Conservation (phyloP, 2,329 filamentous ascomycete genomes). For the Cercospora brassicicola region DNA sequence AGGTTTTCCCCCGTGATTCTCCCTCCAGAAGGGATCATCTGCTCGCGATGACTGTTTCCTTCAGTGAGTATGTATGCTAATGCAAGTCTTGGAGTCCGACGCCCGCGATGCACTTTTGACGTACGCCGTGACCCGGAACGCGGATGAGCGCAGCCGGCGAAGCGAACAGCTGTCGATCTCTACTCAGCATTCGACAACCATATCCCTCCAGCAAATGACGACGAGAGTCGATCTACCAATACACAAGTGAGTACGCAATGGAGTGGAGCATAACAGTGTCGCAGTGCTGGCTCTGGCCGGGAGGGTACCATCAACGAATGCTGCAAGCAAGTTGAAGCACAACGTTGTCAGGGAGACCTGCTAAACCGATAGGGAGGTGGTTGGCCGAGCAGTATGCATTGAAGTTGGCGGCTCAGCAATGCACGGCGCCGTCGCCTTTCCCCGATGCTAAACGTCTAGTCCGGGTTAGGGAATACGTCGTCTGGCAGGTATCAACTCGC, state of each 20-base stretch:
- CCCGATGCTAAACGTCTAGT: background rate
- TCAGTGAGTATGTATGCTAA: background rate
- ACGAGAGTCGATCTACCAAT: background rate
- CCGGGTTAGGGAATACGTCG: background rate
- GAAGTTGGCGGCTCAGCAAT: background rate
- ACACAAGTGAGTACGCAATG: background rate
- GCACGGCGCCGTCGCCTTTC: background rate
- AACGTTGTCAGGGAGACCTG: background rate
- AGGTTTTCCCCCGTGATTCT: background rate
- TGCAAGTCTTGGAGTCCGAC: background rate
- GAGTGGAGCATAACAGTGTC: background rate
- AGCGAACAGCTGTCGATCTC: background rate
- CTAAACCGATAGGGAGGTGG: background rate
- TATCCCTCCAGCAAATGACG: background rate
- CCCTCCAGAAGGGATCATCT: background rate
- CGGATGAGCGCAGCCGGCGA: background rate
- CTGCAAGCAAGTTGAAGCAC: background rate
- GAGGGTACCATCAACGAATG: background rate
- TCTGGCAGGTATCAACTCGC: background rate
- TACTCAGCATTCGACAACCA: background rate
- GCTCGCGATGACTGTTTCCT: background rate
- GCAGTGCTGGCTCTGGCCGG: background rate
- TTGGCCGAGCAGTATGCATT: background rate
- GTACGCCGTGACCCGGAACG: background rate
- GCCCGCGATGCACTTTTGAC: background rate